Conservation (phyloP, 352 stramenopile species). For the Globisporangium middletonii region DNA sequence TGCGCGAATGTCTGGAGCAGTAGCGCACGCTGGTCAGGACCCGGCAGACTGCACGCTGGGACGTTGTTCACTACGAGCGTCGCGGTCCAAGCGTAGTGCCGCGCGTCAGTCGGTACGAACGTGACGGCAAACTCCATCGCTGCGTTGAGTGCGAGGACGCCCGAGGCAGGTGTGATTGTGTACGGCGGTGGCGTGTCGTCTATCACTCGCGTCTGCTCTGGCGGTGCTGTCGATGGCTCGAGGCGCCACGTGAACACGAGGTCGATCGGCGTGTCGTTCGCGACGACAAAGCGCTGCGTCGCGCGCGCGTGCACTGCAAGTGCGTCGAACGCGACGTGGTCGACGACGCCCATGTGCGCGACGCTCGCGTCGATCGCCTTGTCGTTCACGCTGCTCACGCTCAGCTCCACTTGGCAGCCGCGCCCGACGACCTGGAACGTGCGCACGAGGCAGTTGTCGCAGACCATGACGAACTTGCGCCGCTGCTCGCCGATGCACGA, state of each 20-base stretch:
- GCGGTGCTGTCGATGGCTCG: slow-evolving; percentile 5
- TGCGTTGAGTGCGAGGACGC: slow-evolving; percentile 35
- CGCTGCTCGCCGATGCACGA: slow-evolving; percentile 49
- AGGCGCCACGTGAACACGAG: slow-evolving; percentile 56
- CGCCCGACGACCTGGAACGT: slow-evolving; percentile 62
- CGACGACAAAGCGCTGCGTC: slow-evolving; percentile 38
- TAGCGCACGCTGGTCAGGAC: slow-evolving; percentile 28
- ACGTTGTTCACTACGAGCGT: slow-evolving; percentile 42
- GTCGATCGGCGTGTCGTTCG: slow-evolving; percentile 64
- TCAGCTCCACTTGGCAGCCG: slow-evolving; percentile 62
- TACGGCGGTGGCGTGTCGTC: slow-evolving; percentile 21
- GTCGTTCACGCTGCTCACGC: slow-evolving; percentile 36
- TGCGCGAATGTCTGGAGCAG: slow-evolving; percentile 27
- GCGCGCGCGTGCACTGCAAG: slow-evolving; percentile 28
- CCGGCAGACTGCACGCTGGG: slow-evolving; percentile 47
- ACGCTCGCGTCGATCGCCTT: slow-evolving; percentile 37
- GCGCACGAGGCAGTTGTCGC: slow-evolving; percentile 77
- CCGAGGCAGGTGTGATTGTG: slow-evolving; percentile 26
- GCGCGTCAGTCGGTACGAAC: slow-evolving; percentile 29
- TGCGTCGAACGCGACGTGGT: slow-evolving; percentile 42
- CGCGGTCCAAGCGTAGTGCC: slow-evolving; percentile 21
- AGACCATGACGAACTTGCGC: slow-evolving; percentile 72
- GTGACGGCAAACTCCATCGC: slow-evolving; percentile 34
- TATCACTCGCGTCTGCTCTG: background rate
- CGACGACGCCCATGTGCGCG: slow-evolving; percentile 34